phyloP scores from a whole-genome alignment of 441 rosid genomes.

The Syzygium malaccense region DNA sequence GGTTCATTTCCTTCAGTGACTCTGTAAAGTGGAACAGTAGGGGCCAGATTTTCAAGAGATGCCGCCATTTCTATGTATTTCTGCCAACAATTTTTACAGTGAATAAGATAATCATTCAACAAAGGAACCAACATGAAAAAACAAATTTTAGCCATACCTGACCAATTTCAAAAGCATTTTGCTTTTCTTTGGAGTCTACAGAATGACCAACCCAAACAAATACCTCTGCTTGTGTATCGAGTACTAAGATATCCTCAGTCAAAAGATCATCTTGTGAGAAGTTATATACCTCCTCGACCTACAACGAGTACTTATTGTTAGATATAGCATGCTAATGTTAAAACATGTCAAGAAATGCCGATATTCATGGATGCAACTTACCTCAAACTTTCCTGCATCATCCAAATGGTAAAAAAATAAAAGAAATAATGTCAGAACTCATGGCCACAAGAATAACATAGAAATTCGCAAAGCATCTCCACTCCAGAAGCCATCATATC shows the following conservation, averaged over 20 bases:
- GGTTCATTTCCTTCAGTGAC: constrained; percentile 97
- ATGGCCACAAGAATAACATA: background rate
- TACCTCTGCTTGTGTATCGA: constrained; percentile 95
- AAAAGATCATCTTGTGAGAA: constrained; percentile 92
- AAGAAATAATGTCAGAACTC: constrained; percentile 31
- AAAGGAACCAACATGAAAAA: background rate
- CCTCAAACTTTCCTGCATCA: constrained; percentile 89
- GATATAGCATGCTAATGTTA: background rate
- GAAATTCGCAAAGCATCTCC: background rate
- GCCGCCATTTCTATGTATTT: constrained; percentile 73
- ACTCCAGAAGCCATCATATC: background rate
- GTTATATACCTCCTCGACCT: constrained; percentile 93
- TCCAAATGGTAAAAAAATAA: constrained; percentile 40
- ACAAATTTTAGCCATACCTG: constrained; percentile 42
- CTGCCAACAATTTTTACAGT: constrained; percentile 37
- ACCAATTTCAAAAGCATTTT: constrained; percentile 85
- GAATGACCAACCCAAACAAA: constrained; percentile 97
- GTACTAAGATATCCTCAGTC: constrained; percentile 88
- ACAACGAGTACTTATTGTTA: constrained; percentile 1
- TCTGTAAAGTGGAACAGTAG: constrained; percentile 83
- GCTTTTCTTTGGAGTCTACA: constrained; percentile 84
- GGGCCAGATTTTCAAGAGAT: constrained; percentile 74
- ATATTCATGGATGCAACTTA: constrained; percentile 24
- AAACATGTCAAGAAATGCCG: background rate
- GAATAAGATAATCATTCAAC: constrained; percentile 1